Evolutionary conservation across 495 filamentous ascomycete species (phyloP).

Genomic region (Staphylotrichum longicolle): DNA sequence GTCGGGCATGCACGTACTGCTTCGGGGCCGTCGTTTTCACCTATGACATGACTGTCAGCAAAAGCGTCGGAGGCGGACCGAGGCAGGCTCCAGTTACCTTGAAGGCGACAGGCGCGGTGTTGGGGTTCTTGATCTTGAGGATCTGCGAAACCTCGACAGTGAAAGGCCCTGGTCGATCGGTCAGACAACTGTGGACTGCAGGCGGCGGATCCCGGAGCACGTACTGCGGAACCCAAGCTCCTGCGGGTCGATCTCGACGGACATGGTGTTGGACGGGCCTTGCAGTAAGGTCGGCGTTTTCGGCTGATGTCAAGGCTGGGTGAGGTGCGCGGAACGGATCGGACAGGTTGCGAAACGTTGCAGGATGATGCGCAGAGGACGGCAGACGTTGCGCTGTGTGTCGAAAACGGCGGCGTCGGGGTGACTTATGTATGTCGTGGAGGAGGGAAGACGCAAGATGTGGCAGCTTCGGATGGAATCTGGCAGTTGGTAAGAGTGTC

Average conservation of each 20-base stretch:
- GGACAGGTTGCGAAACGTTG: neutral
- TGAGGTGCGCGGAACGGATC: neutral
- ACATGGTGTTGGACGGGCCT: constrained; percentile 60
- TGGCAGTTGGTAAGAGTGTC: constrained; percentile 18
- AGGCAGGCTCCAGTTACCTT: constrained; percentile 59
- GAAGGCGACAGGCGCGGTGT: constrained; percentile 80
- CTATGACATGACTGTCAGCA: constrained; percentile 46
- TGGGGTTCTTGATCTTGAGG: constrained; percentile 76
- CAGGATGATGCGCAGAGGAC: neutral
- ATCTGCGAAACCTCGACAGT: constrained; percentile 84
- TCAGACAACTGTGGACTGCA: constrained; percentile 22
- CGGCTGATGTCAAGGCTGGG: neutral
- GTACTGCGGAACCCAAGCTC: constrained; percentile 93
- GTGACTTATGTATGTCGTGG: too few species aligned
- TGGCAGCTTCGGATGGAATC: neutral
- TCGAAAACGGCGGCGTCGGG: too few species aligned
- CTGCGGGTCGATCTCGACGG: constrained; percentile 83
- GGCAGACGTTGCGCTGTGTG: too few species aligned
- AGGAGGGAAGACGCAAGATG: too few species aligned
- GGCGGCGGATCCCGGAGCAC: constrained; percentile 34
- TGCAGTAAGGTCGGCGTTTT: neutral
- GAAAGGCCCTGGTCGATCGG: constrained; percentile 71
- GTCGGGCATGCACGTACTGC: constrained; percentile 63
- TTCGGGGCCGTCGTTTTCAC: constrained; percentile 99
- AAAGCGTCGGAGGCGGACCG: neutral